A percentile compares a stretch with the other conserved stretches of the same genome.
Evolutionary conservation across 2,329 filamentous ascomycete genomes (phyloP).

Genomic region (Diaporthe helianthi): DNA sequence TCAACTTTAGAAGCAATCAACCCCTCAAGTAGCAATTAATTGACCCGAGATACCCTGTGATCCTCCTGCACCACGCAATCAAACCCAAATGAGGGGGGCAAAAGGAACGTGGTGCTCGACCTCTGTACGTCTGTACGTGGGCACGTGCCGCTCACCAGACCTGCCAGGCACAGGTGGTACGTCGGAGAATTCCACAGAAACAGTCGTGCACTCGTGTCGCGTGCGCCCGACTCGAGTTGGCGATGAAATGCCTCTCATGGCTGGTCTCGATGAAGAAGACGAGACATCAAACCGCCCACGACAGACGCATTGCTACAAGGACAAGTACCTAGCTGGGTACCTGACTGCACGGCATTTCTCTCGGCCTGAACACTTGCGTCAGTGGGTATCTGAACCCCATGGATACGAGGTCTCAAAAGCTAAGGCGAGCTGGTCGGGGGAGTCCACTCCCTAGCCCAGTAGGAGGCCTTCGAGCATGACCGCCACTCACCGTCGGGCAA

Average conservation of each 20-base stretch:
- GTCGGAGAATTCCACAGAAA: slow-evolving; percentile 2
- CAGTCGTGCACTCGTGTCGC: not conserved
- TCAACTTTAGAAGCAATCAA: slow-evolving; percentile 17
- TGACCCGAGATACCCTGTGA: slow-evolving; percentile 18
- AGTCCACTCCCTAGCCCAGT: not conserved
- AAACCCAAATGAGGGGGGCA: not conserved
- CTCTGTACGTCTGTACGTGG: no score
- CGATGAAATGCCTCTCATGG: not conserved
- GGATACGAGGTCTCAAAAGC: not conserved
- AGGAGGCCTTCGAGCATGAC: not conserved
- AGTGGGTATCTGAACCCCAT: not conserved
- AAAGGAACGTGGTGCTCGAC: slow-evolving; percentile 4
- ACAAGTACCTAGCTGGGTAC: not conserved
- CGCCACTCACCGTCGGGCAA: not conserved
- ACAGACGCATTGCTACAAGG: not conserved
- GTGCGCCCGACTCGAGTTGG: not conserved
- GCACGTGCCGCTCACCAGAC: not conserved
- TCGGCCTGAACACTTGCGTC: not conserved
- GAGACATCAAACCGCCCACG: not conserved
- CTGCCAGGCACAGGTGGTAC: not conserved
- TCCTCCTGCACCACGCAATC: slow-evolving; percentile 22
- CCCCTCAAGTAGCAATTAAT: slow-evolving; percentile 3
- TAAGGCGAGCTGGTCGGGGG: not conserved
- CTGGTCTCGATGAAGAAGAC: not conserved
- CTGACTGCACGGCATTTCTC: slow-evolving; percentile 4